Percentiles rank a stretch among this genome's conserved stretches.
Evolutionary conservation across 352 stramenopile genomes (phyloP).

Genomic region (Globisporangium paddicum): DNA sequence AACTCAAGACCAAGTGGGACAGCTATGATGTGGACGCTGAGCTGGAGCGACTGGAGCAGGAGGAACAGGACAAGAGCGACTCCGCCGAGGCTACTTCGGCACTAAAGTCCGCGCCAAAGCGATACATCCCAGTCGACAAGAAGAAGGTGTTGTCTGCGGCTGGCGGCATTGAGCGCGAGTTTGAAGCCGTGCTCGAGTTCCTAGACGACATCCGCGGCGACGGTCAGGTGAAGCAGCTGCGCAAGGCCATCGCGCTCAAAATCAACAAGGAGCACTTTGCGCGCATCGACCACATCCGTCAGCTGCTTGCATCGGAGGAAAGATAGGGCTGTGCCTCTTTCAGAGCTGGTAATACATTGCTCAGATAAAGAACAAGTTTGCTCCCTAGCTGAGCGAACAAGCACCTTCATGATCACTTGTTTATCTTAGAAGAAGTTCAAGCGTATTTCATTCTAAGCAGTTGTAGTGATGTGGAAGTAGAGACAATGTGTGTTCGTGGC

Average conservation of each 20-base stretch:
- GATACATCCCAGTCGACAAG: constrained; percentile 22
- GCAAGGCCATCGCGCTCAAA: constrained; percentile 61
- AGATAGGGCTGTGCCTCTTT: not conserved
- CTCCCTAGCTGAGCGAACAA: too few relatives aligned
- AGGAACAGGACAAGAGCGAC: constrained; percentile 23
- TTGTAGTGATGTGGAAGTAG: too few relatives aligned
- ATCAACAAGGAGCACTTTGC: constrained; percentile 65
- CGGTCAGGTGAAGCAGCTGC: constrained; percentile 56
- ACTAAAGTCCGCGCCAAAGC: constrained; percentile 3
- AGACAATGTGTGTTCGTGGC: too few relatives aligned
- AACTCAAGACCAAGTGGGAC: constrained; percentile 87
- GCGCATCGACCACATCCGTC: constrained; percentile 59
- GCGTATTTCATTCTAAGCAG: too few relatives aligned
- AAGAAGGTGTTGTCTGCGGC: constrained; percentile 37
- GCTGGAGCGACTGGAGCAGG: constrained; percentile 56
- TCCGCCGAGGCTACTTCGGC: not conserved
- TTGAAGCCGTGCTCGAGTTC: constrained; percentile 74
- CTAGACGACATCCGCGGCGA: constrained; percentile 67
- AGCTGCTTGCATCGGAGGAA: constrained; percentile 2
- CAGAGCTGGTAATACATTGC: too few relatives aligned
- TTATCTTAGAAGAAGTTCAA: too few relatives aligned
- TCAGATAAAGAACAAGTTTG: too few relatives aligned
- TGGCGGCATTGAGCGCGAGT: constrained; percentile 65
- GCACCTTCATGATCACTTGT: too few relatives aligned
- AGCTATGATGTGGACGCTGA: constrained; percentile 76